Base-by-base conservation (phyloP, 2,329 filamentous ascomycete genomes). In the Ophiostoma ips region DNA sequence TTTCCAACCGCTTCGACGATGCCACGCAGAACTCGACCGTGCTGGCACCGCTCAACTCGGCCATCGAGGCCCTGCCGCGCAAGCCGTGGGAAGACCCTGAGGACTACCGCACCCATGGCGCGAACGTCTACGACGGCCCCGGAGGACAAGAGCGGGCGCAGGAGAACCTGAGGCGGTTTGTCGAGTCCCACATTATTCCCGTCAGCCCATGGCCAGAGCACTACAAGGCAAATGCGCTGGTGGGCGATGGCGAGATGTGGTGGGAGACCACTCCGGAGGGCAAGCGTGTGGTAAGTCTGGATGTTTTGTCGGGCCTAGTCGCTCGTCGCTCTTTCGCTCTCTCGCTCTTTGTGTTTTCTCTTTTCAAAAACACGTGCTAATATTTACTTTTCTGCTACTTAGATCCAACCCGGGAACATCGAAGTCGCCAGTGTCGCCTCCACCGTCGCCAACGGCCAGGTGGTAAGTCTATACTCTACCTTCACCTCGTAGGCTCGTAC, bases 51-150 rank as follows among this genome's bases (percentile, higher is more conserved):
- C 70, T 85, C 49, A 96, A 98, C 70, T 79, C 76, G 16, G 87
- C 82, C 3, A 79, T 98, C 60, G 83, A 84, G 56, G 69, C 66
- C 1, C 70, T 96, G 21, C 85, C 88, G 1, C 74, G 83, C 48
- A 96, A 95, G 64, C 89, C 89, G 0, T 94, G 87, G 87, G 86
- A 84, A 59, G 71, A 89, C 55, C 77, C 84, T 0, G 66, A 73
- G 48, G 88, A 95, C 56, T 90, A 92, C 62, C 68, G 71, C 3
- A 64, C 65, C 1, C 67, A 84, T 3, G 87, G 87, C 0, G 71
- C 74, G 2, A 67, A 80, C 31, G 87, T 83, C 1, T 95, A 95
- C 61, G 78, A 84, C 44, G 88, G 88, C 0, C 69, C 73, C 1
- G 77, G 78, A 15, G 90, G 88, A 0, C 76, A 83, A 60, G 81